phyloP scores from a whole-genome alignment of 352 stramenopile species.

The Paralagenidium karlingii region DNA sequence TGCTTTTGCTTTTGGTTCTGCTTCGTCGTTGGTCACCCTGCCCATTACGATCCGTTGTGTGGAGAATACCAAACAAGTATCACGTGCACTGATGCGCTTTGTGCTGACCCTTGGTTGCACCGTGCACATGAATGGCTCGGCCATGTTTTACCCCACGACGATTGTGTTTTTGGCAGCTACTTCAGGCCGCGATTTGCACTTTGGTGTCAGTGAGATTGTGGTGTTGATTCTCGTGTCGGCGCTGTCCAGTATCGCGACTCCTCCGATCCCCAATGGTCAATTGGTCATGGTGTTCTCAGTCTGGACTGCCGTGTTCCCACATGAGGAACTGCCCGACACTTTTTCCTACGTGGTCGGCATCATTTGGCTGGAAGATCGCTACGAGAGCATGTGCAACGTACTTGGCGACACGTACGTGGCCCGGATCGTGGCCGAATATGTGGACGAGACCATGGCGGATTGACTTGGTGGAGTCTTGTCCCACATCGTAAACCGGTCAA shows the following conservation, averaged over 20 bases:
- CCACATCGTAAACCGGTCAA: too few species aligned
- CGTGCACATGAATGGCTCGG: slow-evolving; percentile 67
- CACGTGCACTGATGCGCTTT: slow-evolving; percentile 40
- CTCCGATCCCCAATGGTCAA: slow-evolving; percentile 52
- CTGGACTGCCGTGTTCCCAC: slow-evolving; percentile 53
- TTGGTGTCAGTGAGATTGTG: slow-evolving; percentile 31
- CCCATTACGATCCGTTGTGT: slow-evolving; percentile 55
- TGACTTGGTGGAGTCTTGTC: too few species aligned
- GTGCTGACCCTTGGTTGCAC: slow-evolving; percentile 59
- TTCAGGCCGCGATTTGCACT: slow-evolving; percentile 13
- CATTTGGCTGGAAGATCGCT: slow-evolving; percentile 54
- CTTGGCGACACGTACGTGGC: slow-evolving; percentile 53
- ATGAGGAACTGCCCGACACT: slow-evolving; percentile 28
- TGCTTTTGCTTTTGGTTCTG: slow-evolving; percentile 50
- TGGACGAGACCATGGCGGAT: slow-evolving; percentile 64
- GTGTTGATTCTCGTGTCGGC: slow-evolving; percentile 52
- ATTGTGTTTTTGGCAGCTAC: slow-evolving; percentile 58
- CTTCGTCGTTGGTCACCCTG: slow-evolving; percentile 52
- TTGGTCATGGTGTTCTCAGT: slow-evolving; percentile 70
- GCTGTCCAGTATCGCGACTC: slow-evolving; percentile 39
- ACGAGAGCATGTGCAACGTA: slow-evolving; percentile 61
- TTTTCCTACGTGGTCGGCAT: slow-evolving; percentile 67
- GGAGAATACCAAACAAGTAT: slow-evolving; percentile 43
- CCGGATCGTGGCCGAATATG: slow-evolving; percentile 62
- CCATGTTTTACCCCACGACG: slow-evolving; percentile 55